Base-by-base conservation (phyloP, 2,329 filamentous ascomycete genomes). In the Helminthosporium solani region DNA sequence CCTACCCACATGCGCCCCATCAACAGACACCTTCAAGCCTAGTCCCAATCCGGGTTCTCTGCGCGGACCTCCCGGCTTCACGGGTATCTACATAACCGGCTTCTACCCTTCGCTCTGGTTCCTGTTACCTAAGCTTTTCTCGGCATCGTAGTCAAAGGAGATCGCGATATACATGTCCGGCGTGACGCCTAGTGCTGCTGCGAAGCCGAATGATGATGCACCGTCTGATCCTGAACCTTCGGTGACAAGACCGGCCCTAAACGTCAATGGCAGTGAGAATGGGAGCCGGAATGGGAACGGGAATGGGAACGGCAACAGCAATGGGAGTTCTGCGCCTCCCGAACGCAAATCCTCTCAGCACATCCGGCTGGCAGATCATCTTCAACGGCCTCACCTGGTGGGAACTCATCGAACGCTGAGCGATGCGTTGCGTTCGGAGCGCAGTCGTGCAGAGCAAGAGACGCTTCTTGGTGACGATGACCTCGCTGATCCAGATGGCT, bases 381-480 rank as follows among this genome's bases (percentile, higher is more conserved):
- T 67, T 20, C 55, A 59, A 30, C 56, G 66, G n/a, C 66, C 66
- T 4, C 60, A 68, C 53, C 46, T 67, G 34, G 55, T 52, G 5
- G 56, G 63, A 8, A 63, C 47, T 20, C 64, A 68, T 42, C 58
- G 67, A 18, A 70, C 62, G 15, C 46, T 70, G 42, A 70, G 67
- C 49, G 66, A 70, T 53, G 68, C 67, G 11, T 49, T 71, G 40
- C 54, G 66, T 23, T 59, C 71, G 12, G 70, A 71, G n/a, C 66
- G 72, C 33, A 69, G 70, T 23, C 60, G 73, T 18, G 73, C 77
- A 56, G 75, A 78, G 62, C 74, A 77, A 50, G 74, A 77, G 49
- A 75, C 71, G 15, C 52, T 78, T 40, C 61, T 77, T 6, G 70
- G 67, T 1, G 73, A 74, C 31, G 72, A 74, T 27, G 74, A 64